Evolutionary conservation across 192 early-diverging fungal genomes (phyloP), one percentile per base, ranked within the genome.

Genomic region (Rhizophagus sp.): DNA sequence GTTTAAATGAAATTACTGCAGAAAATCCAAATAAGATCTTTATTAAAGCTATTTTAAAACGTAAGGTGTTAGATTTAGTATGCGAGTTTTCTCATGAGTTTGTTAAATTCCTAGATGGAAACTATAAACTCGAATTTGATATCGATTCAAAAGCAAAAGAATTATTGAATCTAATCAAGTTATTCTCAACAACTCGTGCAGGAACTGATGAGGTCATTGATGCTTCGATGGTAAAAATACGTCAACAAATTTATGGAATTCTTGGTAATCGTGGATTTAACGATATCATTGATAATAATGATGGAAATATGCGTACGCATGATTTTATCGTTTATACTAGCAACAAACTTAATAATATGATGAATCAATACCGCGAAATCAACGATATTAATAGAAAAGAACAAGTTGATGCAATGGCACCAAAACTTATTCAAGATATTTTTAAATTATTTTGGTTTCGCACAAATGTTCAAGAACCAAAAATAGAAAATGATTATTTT

Each of bases 181-280:
- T 9, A 17, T 34, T 68, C 30, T 68, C 66, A 1, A 4, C 2
- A 34, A 33, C 24, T 68, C 66, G 66, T 10, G 24, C 10, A 1
- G 33, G 33, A 36, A 68, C 66, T 68, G 66, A 68, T 17, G 11
- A 27, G 7, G 66, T 68, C 17, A 68, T 12, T 39, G 30, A 68
- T 2, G 66, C 30, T 2, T 10, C 30, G 1, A 9, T 27, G 39
- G 17, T 30, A 68, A 68, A 68, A 68, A 33, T 34, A 36, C 66
- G 66, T 15, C 66, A 68, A 68, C 12, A 68, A 68, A 34, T 68
- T 68, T 68, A 68, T 68, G 66, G 66, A 33, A 33, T 68, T 36
- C 66, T 68, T 39, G 66, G 66, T 33, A 68, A 68, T 34, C 66
- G 66, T 34, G 66, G 66, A 68, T 27, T 11, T 17, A 52, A 52